Base-by-base conservation (phyloP, 1,284 basidiomycete species). In the Phylloboletellus chloephorus region DNA sequence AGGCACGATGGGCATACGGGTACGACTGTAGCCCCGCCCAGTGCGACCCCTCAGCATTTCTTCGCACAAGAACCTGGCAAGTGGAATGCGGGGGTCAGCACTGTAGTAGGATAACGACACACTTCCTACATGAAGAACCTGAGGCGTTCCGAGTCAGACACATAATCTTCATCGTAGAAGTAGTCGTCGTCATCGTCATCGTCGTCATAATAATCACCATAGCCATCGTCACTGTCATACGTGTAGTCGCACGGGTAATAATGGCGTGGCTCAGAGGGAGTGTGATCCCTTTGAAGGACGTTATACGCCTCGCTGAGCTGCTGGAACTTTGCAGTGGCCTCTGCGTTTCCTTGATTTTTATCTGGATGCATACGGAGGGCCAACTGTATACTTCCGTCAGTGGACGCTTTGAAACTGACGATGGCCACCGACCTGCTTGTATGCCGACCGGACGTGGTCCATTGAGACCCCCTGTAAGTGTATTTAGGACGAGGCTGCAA, bases 351-450 rank as follows among this genome's bases (percentile, higher is more conserved):
- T 0, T 71, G 75, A 51, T 84, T 84, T 61, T 84, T 85, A 63
- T 87, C 84, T 6, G 84, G 83, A 60, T 87, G 84, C 0, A 76
- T 79, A 23, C 69, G 69, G 20, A 86, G 66, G 7, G 82, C 82
- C 41, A 76, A 61, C 79, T 83, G 47, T n/a, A 43, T 9, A 39
- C 34, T 39, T 24, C 31, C 11, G 16, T 44, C 13, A 41, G 33
- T 25, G 40, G 39, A 32, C 17, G 30, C 13, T 35, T 39, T 25
- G 38, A 20, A 33, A 13, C 13, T 16, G 24, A 15, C 7, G 35
- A 35, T 12, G 11, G 37, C 16, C 23, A 49, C 60, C 34, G 47
- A 79, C 82, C 69, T 79, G 76, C 57, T 74, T 84, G 67, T 86
- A 87, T 3, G 76, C 69, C 35, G 63, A 68, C 61, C 79, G 84